Evolutionary conservation across 345 rosid genomes (phyloP), one percentile per base, ranked within the genome.

Genomic region (Ceriops tagal): DNA sequence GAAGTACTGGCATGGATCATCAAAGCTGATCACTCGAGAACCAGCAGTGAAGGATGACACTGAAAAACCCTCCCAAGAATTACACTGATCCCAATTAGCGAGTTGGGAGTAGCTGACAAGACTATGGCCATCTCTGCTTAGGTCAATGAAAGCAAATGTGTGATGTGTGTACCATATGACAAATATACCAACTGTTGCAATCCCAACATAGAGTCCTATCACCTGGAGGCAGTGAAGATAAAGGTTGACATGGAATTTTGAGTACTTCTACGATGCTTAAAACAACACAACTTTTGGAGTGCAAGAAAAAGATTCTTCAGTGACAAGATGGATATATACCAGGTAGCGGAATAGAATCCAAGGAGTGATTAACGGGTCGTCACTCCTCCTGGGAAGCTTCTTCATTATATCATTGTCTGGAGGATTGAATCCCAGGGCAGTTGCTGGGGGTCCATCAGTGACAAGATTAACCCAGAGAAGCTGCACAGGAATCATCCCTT

Each of bases 401-500:
- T 83, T 85, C 99, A 95, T 95, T 18, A 95, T 82, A 70, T 92
- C 96, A 7, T 79, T 89, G 74, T 95, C 99, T 39, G 98, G 96
- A 6, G 99, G 99, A 61, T 95, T 95, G 79, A 95, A 95, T 66
- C 99, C 99, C 65, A 95, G 70, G 59, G 99, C 99, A 10, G 99
- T 95, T 51, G 99, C 99, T 53, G 99, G 98, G 27, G 99, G 99
- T 28, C 99, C 98, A 62, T 95, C 99, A 0, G 99, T 95, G 26
- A 95, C 99, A 26, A 95, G 97, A 79, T 95, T 95, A 30, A 95
- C 99, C 99, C 99, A 95, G 58, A 95, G 89, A 83, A 95, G 97
- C 83, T 95, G 99, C 62, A 95, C 99, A 0, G 98, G 99, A 32
- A 95, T 95, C 97, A 95, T 85, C 71, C 97, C 99, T 78, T 95